A percentile compares a stretch with the other conserved stretches of the same genome.
These are phyloP conservation scores for Teratosphaeria destructans DNA, from an alignment of 2,329 filamentous ascomycete species.

Conservation along the genomic window DNA sequence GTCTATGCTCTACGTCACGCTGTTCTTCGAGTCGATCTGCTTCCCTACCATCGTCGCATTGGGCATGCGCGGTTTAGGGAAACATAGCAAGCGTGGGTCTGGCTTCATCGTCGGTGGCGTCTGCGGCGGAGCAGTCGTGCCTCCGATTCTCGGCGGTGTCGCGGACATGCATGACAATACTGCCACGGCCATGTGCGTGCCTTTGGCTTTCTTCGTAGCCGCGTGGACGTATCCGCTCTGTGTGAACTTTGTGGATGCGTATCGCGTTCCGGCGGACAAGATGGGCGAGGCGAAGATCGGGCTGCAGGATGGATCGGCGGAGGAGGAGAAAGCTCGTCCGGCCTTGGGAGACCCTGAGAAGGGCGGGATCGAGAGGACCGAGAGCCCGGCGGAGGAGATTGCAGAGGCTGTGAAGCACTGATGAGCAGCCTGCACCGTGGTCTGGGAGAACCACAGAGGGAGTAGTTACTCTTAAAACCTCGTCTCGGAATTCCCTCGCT, in stretches of 20 bases:
- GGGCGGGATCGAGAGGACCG: constrained; percentile 7
- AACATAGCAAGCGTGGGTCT: constrained; percentile 66
- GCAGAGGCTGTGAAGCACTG: background rate
- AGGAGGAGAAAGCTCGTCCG: constrained; percentile 19
- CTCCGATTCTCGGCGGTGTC: constrained; percentile 58
- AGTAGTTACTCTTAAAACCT: background rate
- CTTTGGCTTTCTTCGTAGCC: constrained; percentile 42
- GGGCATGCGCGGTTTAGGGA: constrained; percentile 64
- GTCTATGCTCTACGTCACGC: constrained; percentile 53
- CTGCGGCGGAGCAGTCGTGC: constrained; percentile 61
- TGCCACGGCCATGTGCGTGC: constrained; percentile 54
- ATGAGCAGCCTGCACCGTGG: background rate
- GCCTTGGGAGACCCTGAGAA: constrained; percentile 7
- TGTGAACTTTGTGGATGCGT: constrained; percentile 56
- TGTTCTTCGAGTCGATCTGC: constrained; percentile 73
- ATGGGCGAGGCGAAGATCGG: constrained; percentile 39
- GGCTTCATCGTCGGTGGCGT: constrained; percentile 65
- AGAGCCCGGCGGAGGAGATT: background rate
- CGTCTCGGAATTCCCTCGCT: background rate
- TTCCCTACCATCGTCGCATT: constrained; percentile 76
- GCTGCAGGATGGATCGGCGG: constrained; percentile 19
- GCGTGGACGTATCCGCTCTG: constrained; percentile 37
- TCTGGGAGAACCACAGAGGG: background rate
- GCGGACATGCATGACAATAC: constrained; percentile 54
- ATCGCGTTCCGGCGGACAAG: constrained; percentile 52